Percentiles rank a stretch among this genome's conserved stretches.
Conservation (phyloP, 2,329 filamentous ascomycete genomes). For the Venturia effusa region DNA sequence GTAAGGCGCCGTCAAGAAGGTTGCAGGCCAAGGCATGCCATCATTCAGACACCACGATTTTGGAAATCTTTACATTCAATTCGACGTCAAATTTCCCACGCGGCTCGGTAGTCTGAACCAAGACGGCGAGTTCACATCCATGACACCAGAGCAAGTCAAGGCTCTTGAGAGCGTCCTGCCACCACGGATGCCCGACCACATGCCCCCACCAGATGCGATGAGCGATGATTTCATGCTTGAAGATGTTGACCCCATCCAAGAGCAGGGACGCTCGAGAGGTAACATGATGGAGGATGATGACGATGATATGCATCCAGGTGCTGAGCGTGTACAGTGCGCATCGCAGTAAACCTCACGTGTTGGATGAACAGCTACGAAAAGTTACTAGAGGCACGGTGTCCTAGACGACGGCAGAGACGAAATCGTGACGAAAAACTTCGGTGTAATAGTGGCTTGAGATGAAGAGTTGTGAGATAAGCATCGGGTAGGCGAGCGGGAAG, state of each 20-base stretch:
- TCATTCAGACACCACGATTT: slow-evolving; percentile 88
- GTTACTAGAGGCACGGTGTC: neutral
- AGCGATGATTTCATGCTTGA: slow-evolving; percentile 75
- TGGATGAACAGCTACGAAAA: neutral
- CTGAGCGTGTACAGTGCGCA: slow-evolving; percentile 75
- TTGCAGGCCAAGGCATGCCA: slow-evolving; percentile 96
- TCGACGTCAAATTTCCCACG: slow-evolving; percentile 90
- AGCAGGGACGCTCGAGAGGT: slow-evolving; percentile 57
- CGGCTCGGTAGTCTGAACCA: slow-evolving; percentile 30
- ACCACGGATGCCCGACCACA: slow-evolving; percentile 49
- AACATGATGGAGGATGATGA: slow-evolving; percentile 55
- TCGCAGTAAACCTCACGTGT: slow-evolving; percentile 56
- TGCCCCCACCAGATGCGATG: slow-evolving; percentile 76
- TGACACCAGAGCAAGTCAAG: slow-evolving; percentile 58
- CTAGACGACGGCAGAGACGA: neutral
- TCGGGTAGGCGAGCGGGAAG: neutral
- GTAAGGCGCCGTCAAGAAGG: slow-evolving; percentile 79
- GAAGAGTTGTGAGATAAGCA: neutral
- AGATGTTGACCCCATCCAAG: slow-evolving; percentile 59
- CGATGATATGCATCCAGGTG: slow-evolving; percentile 47
- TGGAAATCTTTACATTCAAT: slow-evolving; percentile 95
- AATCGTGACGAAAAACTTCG: neutral
- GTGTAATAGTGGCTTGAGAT: neutral
- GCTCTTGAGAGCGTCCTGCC: slow-evolving; percentile 80
- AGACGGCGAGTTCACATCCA: slow-evolving; percentile 23